Conservation (phyloP, 176 grass and related monocot genomes). For the Triticum turgidum region DNA sequence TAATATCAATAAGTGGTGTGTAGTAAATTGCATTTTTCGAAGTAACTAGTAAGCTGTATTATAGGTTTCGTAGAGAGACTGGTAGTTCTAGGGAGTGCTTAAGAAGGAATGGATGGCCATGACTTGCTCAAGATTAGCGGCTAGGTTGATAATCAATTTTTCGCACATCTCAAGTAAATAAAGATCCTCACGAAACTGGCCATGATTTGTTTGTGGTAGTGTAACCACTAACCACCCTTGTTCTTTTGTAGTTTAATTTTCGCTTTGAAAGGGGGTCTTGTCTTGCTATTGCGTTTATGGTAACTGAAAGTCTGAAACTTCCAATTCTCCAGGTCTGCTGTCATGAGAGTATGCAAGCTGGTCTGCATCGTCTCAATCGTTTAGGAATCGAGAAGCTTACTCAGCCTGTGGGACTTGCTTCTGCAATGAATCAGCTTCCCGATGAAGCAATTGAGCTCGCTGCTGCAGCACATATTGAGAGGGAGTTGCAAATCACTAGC, state of each 20-base stretch:
- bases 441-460: slow-evolving; percentile 95
- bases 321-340: slow-evolving; percentile 69
- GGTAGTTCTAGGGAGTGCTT: not conserved
- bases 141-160: not conserved
- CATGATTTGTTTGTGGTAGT: not conserved
- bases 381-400: slow-evolving; percentile 84
- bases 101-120: not conserved
- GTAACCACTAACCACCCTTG: not conserved
- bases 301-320: not conserved
- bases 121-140: not conserved
- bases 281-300: slow-evolving; percentile 17
- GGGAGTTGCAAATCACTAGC: slow-evolving; percentile 88
- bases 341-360: slow-evolving; percentile 98
- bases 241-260: slow-evolving; percentile 18
- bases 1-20: not conserved
- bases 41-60: not conserved
- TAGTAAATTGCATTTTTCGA: not conserved
- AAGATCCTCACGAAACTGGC: no score
- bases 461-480: slow-evolving; percentile 87
- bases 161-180: no score
- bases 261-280: not conserved
- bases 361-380: slow-evolving; percentile 68
- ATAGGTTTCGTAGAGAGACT: not conserved
- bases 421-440: slow-evolving; percentile 92
- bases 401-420: slow-evolving; percentile 69